Evolutionary conservation across 176 grass and related monocot genomes (phyloP), one percentile per base, ranked within the genome.

Genomic region (Miscanthus lutarioriparius): DNA sequence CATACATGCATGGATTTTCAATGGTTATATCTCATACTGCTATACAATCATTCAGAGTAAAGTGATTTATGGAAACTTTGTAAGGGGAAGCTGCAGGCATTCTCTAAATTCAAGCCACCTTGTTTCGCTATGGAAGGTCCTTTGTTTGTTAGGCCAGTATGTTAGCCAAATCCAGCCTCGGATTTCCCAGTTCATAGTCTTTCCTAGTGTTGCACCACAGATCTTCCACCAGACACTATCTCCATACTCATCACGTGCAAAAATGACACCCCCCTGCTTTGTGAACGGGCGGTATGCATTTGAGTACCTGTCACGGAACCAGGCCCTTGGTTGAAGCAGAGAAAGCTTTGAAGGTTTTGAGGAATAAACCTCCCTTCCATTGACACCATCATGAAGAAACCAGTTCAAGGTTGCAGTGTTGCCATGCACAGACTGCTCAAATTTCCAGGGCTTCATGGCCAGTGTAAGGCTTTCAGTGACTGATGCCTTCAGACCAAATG

Each of bases 121-220:
- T 32, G 93, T 96, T 77, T 98, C 93, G 19, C 74, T 92, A 70
- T 98, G 89, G 37, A 85, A 90, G 33, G 85, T 98, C 62, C 81
- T 90, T 79, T 99, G 96, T 64, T 94, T 96, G 86, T 99, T 96
- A 20, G 96, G 96, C 91, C 89, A 99, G 77, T 99, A 99, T 13
- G 93, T 99, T 8, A 96, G 58, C 93, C 96, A 90, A 85, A 99
- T 92, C 80, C 79, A 91, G 0, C 96, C 96, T 81, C 45, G 70
- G 28, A 99, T 80, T 54, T 99, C 91, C 96, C 96, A 96, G 48
- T 88, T 84, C 89, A 93, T 94, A 1, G 86, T 90, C 75, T 91
- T 93, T 44, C 83, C 77, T 28, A 91, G 20, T n/a, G 89, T 76
- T 48, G 73, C 75, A 36, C 68, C 59, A 22, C 88, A 89, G 38